Evolutionary conservation across 805 yeast species (phyloP).

Genomic region (Kluyveromyces siamensis): DNA sequence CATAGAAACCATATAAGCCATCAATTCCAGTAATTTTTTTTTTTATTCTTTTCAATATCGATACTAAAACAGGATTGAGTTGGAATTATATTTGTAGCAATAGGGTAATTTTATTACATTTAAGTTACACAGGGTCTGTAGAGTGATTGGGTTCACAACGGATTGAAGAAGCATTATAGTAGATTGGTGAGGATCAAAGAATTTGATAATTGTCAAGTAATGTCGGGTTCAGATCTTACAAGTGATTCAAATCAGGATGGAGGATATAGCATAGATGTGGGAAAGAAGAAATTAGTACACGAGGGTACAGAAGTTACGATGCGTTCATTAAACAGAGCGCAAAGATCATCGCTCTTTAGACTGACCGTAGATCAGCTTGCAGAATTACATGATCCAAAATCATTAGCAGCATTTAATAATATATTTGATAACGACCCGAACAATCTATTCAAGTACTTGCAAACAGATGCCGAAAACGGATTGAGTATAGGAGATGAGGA

Average conservation of each 20-base stretch:
- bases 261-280: neutral
- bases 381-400: slow-evolving; percentile 27
- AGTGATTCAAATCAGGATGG: neutral
- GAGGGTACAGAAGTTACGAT: slow-evolving; percentile 2
- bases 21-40: too few relatives aligned
- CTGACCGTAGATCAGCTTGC: slow-evolving; percentile 16
- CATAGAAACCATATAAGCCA: neutral
- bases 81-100: neutral
- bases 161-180: too few relatives aligned
- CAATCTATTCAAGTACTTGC: slow-evolving; percentile 13
- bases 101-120: neutral
- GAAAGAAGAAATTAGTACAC: neutral
- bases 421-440: slow-evolving; percentile 16
- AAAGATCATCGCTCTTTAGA: slow-evolving; percentile 3
- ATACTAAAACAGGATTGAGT: too few relatives aligned
- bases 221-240: neutral
- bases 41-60: too few relatives aligned
- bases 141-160: too few relatives aligned
- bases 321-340: neutral
- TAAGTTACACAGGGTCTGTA: too few relatives aligned
- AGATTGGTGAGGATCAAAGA: too few relatives aligned
- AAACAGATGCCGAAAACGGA: slow-evolving; percentile 19
- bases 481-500: slow-evolving; percentile 10
- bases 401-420: slow-evolving; percentile 16
- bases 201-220: neutral